Percentiles rank a stretch among this genome's conserved stretches.
Conservation (phyloP, 1,284 basidiomycete genomes). For the Inonotus hispidus region DNA sequence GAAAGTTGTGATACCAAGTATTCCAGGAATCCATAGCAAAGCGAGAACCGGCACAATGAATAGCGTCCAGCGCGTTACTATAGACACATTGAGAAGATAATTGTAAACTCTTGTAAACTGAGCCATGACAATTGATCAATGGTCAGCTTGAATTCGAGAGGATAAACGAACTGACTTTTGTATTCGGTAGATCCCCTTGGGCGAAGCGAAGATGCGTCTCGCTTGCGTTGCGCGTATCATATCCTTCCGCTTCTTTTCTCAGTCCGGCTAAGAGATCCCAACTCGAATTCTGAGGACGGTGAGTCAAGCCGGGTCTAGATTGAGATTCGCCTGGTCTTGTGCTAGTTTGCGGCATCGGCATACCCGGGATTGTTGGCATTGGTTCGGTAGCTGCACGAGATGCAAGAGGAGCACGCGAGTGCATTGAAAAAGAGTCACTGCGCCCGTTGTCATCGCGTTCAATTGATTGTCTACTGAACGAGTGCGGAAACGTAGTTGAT, state of each 20-base stretch:
- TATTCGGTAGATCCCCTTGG: conserved; percentile 58
- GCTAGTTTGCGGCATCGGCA: neutral
- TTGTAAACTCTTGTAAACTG: conserved; percentile 60
- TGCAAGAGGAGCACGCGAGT: conserved; percentile 13
- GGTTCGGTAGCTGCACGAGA: neutral
- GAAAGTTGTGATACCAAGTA: conserved; percentile 61
- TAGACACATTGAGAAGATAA: conserved; percentile 72
- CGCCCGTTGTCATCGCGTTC: conserved; percentile 8
- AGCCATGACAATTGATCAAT: conserved; percentile 3
- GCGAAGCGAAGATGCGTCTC: conserved; percentile 52
- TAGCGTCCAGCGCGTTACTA: conserved; percentile 75
- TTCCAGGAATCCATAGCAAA: conserved; percentile 73
- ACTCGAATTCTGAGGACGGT: conserved; percentile 28
- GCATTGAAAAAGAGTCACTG: conserved; percentile 17
- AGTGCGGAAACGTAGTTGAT: neutral
- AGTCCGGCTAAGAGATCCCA: conserved; percentile 53
- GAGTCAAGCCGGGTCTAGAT: conserved; percentile 5
- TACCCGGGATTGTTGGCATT: conserved; percentile 1
- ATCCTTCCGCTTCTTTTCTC: conserved; percentile 53
- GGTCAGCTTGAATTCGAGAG: neutral
- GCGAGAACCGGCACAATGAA: conserved; percentile 73
- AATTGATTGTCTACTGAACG: neutral
- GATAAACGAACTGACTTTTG: conserved; percentile 37
- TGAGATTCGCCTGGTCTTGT: neutral
- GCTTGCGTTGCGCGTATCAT: conserved; percentile 51